Base-by-base conservation (phyloP, 2,329 filamentous ascomycete genomes). In the Neonectria hederae region DNA sequence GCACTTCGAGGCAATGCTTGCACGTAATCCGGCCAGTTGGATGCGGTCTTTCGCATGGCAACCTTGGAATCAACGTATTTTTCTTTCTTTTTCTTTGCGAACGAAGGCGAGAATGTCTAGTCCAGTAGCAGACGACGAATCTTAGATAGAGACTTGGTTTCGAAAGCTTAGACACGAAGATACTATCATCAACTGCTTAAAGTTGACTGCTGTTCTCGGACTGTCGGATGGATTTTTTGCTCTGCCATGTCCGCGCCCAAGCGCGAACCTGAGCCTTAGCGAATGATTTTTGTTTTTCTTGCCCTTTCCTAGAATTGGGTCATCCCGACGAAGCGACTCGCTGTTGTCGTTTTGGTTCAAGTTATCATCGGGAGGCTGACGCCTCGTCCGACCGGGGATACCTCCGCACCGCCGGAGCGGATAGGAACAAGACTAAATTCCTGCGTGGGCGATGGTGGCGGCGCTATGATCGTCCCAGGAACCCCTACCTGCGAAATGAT, bases 401-500 rank as follows among this genome's bases (percentile, higher is more conserved):
- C 38, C 28, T 51, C 43, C 32, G 45, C 21, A 17, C 53, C 38
- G 40, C 38, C 35, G n/a, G 35, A 21, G 59, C 49, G 46, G 53
- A 42, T 45, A 51, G 42, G 35, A 45, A 32, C 46, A 26, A 51
- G 42, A 56, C 45, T 48, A 57, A 43, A 51, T 40, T 21, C 43
- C 62, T 61, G 53, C 57, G 38, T 11, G 45, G 45, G 28, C 52
- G 46, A 63, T 53, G 51, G 22, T 52, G 55, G 43, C 43, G 40
- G 51, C 43, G 55, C 45, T 40, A 35, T 51, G 51, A 49, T 48
- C 48, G 53, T 14, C 55, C 2, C 26, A 11, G 21, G 60, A 54
- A 49, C 40, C 43, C 54, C 62, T 71, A 72, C 69, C 65, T 72
- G n/a, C n/a, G 8, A 11, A 69, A 70, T 70, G 63, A 72, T 70